These are phyloP conservation scores for Diplodia scrobiculata DNA, from an alignment of 2,329 filamentous ascomycete genomes.

Conservation along the genomic window DNA sequence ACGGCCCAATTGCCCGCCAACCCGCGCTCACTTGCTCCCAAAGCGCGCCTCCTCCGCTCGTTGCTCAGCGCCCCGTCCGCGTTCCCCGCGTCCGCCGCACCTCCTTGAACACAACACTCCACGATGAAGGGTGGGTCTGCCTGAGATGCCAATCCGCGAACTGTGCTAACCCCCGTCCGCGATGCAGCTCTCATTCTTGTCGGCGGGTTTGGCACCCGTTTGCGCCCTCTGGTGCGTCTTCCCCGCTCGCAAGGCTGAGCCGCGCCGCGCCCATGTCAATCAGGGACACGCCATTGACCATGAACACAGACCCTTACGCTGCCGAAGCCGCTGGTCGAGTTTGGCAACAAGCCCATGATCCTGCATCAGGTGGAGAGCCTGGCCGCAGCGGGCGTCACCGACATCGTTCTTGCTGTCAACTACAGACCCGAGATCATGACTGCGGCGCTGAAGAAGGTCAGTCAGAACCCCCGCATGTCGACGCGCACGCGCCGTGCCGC, in stretches of 20 bases:
- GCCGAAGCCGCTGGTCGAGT: conserved; percentile 96
- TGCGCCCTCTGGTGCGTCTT: conserved; percentile 79
- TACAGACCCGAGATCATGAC: conserved; percentile 99
- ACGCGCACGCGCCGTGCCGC: background rate
- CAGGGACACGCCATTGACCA: conserved; percentile 35
- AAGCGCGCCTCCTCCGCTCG: conserved; percentile 20
- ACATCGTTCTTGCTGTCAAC: conserved; percentile 98
- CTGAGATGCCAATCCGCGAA: conserved; percentile 11
- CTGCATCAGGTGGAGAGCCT: conserved; percentile 95
- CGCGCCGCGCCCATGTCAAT: conserved; percentile 32
- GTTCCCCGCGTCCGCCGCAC: conserved; percentile 10
- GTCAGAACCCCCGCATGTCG: conserved; percentile 33
- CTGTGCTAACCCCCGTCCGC: conserved; percentile 30
- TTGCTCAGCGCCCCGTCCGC: background rate
- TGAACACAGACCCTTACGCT: conserved; percentile 80
- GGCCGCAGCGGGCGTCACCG: conserved; percentile 88
- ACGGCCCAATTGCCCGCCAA: conserved; percentile 1
- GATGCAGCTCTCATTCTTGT: conserved; percentile 89
- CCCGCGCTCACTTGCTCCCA: conserved; percentile 8
- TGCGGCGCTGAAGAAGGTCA: conserved; percentile 82
- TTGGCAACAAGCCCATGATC: conserved; percentile 99
- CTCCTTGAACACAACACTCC: conserved; percentile 24
- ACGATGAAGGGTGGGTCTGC: conserved; percentile 30
- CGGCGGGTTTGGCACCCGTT: conserved; percentile 96
- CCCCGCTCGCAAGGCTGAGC: conserved; percentile 31